Evolutionary conservation across 2,329 filamentous ascomycete genomes (phyloP), one percentile per base, ranked within the genome.

Genomic region (Epichloe uncinata): DNA sequence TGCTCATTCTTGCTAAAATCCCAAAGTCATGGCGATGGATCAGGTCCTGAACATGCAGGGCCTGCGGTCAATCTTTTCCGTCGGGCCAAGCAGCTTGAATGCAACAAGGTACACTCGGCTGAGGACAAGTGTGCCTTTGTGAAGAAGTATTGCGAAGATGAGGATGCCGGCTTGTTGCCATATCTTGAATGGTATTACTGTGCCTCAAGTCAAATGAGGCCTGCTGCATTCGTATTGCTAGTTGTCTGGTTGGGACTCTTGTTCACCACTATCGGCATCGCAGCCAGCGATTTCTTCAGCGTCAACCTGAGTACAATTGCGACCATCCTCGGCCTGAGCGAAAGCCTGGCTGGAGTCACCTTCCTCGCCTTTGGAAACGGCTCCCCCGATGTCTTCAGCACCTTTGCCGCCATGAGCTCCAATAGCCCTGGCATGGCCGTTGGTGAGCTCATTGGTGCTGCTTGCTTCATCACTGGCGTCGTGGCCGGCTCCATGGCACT

Each of bases 261-360:
- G 7, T 98, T 98, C 69, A 91, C 86, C 58, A 97, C 93, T 13
- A 96, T 98, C 56, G 93, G 93, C 52, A 96, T 98, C 55, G 93
- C 93, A 13, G 93, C 93, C 20, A 96, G 89, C 67, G 93, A 98
- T 69, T 98, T 98, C 72, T 93, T 98, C 69, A 97, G 90, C 68
- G 81, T 97, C 69, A 95, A 98, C 62, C 76, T 98, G 35, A 93
- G 87, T 66, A 97, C 93, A 12, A 93, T 98, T 58, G 84, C 93
- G 20, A 84, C 77, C 50, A 81, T 96, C 48, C 74, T 97, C 30
- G 90, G 91, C 18, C 84, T 98, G 72, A 96, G 90, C 65, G 90
- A 98, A 71, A 97, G 88, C 65, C 77, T 98, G 67, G 89, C 93
- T 0, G 93, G 93, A 35, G 94, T 98, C 30, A 98, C 93, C 0